phyloP scores from a whole-genome alignment of 2,329 filamentous ascomycete genomes.

The Beauveria medogensis region DNA sequence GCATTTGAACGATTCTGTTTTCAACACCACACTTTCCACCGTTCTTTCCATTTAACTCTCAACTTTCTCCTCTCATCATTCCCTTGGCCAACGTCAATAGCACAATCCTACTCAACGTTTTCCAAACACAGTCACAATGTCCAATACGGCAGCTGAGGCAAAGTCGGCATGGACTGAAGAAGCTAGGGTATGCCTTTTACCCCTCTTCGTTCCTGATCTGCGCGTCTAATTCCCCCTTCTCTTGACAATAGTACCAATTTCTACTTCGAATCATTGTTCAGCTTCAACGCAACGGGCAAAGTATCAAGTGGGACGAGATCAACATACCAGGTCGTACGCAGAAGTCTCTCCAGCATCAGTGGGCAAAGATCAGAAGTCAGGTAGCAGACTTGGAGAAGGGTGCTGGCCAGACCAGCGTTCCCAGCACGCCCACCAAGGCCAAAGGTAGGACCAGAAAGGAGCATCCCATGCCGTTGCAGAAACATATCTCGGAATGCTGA shows the following conservation, averaged over 20 bases:
- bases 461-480: no score
- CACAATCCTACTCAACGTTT: not conserved
- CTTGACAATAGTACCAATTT: conserved; percentile 11
- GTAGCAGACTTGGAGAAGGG: conserved; percentile 20
- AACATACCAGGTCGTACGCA: conserved; percentile 16
- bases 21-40: not conserved
- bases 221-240: not conserved
- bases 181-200: not conserved
- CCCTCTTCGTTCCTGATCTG: no score
- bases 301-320: conserved; percentile 14
- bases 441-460: not conserved
- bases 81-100: not conserved
- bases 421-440: not conserved
- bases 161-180: conserved; percentile 6
- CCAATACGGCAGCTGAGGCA: not conserved
- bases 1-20: not conserved
- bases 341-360: conserved; percentile 17
- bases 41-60: not conserved
- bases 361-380: conserved; percentile 13
- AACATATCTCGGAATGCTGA: not conserved
- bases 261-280: conserved; percentile 12
- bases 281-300: conserved; percentile 10
- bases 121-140: not conserved
- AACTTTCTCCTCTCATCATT: not conserved
- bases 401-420: not conserved